Evolutionary conservation across 1,284 basidiomycete species (phyloP).

Genomic region (Ganoderma boninense): DNA sequence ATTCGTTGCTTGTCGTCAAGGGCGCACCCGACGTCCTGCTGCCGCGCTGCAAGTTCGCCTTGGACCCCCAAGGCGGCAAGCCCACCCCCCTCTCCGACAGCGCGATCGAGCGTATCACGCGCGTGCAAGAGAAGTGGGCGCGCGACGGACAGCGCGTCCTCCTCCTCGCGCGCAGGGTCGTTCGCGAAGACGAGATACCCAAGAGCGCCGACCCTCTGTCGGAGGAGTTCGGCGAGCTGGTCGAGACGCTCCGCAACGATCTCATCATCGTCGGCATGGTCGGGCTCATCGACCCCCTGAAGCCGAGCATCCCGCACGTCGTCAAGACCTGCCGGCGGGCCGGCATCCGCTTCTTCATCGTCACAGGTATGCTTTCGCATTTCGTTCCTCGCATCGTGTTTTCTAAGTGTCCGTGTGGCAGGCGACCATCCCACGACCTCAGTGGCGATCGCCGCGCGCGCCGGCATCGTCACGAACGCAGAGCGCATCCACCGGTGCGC

Average conservation of each 20-base stretch:
- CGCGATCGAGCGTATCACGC: constrained; percentile 43
- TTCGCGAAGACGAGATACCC: constrained; percentile 41
- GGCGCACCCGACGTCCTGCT: constrained; percentile 68
- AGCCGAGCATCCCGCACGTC: constrained; percentile 62
- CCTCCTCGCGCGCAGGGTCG: constrained; percentile 48
- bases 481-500: constrained; percentile 48
- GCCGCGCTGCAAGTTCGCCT: constrained; percentile 52
- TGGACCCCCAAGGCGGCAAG: constrained; percentile 44
- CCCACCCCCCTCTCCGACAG: constrained; percentile 45
- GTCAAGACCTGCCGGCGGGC: constrained; percentile 59
- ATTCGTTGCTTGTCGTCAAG: constrained; percentile 56
- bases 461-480: constrained; percentile 62
- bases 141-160: constrained; percentile 68
- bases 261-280: constrained; percentile 68
- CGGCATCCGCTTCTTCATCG: constrained; percentile 71
- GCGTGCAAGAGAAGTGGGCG: constrained; percentile 60
- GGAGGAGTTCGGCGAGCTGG: constrained; percentile 48
- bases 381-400: not conserved
- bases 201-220: constrained; percentile 42
- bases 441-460: constrained; percentile 63
- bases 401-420: constrained; percentile 33
- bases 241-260: constrained; percentile 46
- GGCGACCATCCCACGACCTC: constrained; percentile 61
- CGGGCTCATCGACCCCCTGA: constrained; percentile 69
- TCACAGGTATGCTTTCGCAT: constrained; percentile 59